Conservation (phyloP, 2,329 filamentous ascomycete genomes). For the Trematosphaeria pertusa region DNA sequence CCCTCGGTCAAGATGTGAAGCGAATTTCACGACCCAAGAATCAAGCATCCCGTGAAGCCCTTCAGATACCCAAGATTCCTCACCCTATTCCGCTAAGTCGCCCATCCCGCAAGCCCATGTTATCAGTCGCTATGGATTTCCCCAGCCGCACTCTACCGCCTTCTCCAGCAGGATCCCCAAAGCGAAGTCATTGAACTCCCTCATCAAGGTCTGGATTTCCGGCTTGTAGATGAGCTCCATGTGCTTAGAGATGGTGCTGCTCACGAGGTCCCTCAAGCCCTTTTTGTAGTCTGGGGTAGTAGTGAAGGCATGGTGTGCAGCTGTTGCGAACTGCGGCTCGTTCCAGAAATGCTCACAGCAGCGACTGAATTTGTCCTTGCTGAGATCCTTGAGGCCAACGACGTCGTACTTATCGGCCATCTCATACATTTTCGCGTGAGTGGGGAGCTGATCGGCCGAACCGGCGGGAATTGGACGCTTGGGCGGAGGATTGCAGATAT, state of each 20-base stretch:
- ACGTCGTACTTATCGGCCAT: conserved; percentile 20
- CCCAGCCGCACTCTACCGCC: too few species aligned
- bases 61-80: too few species aligned
- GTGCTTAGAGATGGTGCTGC: conserved; percentile 28
- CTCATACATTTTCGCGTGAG: conserved; percentile 20
- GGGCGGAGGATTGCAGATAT: background rate
- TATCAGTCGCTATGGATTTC: too few species aligned
- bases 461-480: background rate
- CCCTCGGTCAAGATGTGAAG: background rate
- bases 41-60: background rate
- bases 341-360: conserved; percentile 20
- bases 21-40: background rate
- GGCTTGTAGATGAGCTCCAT: conserved; percentile 4
- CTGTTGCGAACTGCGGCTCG: conserved; percentile 5
- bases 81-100: too few species aligned
- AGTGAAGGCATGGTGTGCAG: conserved; percentile 31
- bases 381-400: conserved; percentile 14
- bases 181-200: conserved; percentile 2
- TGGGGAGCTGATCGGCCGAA: conserved; percentile 3
- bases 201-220: conserved; percentile 9
- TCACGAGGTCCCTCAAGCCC: conserved; percentile 34
- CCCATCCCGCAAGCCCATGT: too few species aligned
- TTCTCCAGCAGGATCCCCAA: conserved; percentile 10
- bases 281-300: conserved; percentile 32
- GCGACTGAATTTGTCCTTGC: conserved; percentile 14